Percentiles rank a stretch among this genome's conserved stretches.
Evolutionary conservation across 345 rosid genomes (phyloP).

Genomic region (Durio zibethinus): DNA sequence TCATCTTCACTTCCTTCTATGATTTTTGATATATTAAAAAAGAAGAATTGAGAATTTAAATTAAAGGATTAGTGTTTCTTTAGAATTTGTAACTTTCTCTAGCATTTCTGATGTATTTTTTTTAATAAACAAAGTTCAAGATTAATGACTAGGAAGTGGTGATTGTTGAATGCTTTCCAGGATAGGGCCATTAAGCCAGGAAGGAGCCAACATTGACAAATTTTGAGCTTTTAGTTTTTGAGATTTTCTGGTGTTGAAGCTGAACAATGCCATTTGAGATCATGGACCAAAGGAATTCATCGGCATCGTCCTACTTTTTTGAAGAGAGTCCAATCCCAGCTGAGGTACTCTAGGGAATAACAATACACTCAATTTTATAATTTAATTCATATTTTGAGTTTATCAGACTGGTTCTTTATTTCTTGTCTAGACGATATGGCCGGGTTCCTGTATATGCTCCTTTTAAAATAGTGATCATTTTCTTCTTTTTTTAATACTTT

Average conservation of each 20-base stretch:
- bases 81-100: not conserved
- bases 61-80: not conserved
- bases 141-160: conserved; percentile 13
- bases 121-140: not conserved
- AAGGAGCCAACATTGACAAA: conserved; percentile 13
- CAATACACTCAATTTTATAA: not conserved
- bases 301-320: conserved; percentile 41
- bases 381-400: conserved; percentile 7
- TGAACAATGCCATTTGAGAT: conserved; percentile 57
- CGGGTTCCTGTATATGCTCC: not conserved
- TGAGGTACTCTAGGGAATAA: conserved; percentile 40
- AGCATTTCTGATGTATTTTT: not conserved
- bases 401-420: not conserved
- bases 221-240: conserved; percentile 19
- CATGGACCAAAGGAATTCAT: conserved; percentile 54
- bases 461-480: not conserved
- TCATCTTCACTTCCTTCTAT: conserved; percentile 1
- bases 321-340: conserved; percentile 43
- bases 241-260: conserved; percentile 20
- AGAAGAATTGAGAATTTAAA: not conserved
- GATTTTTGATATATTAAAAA: not conserved
- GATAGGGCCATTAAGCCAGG: conserved; percentile 24
- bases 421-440: not conserved
- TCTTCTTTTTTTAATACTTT: not conserved
- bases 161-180: conserved; percentile 26